Evolutionary conservation across 163 green algal species (phyloP), one percentile per base, ranked within the genome.

Genomic region (Scenedesmus sp.): DNA sequence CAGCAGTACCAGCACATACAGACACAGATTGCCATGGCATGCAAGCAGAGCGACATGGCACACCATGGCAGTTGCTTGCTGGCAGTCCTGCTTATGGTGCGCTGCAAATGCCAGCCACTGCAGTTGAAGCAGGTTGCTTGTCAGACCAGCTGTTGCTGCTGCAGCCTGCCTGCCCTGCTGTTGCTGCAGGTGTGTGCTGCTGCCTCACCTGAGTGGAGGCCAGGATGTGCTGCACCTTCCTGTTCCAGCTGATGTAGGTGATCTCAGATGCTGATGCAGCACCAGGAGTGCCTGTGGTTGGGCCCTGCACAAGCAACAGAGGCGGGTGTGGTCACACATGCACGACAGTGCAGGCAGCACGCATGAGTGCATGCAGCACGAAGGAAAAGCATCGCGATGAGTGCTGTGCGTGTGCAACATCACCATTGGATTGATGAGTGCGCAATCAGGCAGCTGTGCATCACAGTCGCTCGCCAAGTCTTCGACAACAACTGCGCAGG

Each of bases 191-290:
- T 33, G 35, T 46, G 22, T 26, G 51, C 51, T 61, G 51, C 51
- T 61, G 51, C 9, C 56, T n/a, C 53, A 91, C 87, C 87, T 92
- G 89, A 73, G 95, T 97, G 46, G 97, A 98, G 15, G 97, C 98
- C 86, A 99, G 93, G 86, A 99, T 99, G 92, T 99, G 97, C 90
- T 98, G 96, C 61, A 99, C 97, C 92, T 98, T 99, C 76, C 87
- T 89, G 94, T 99, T 99, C 98, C 98, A 99, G 0, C 95, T 92
- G 20, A 99, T 94, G 90, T 95, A 95, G 0, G 96, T 97, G 51
- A 99, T 97, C 88, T 99, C 97, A 1, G 93, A 46, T n/a, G 81
- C 93, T 3, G 87, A 89, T 20, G 56, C 88, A 26, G 84, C 92
- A 61, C 56, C 83, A n/a, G 85, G 83, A 10, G 68, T 87, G 1